Evolutionary conservation across 2,329 filamentous ascomycete species (phyloP).

Genomic region (Emericellopsis atlantica): DNA sequence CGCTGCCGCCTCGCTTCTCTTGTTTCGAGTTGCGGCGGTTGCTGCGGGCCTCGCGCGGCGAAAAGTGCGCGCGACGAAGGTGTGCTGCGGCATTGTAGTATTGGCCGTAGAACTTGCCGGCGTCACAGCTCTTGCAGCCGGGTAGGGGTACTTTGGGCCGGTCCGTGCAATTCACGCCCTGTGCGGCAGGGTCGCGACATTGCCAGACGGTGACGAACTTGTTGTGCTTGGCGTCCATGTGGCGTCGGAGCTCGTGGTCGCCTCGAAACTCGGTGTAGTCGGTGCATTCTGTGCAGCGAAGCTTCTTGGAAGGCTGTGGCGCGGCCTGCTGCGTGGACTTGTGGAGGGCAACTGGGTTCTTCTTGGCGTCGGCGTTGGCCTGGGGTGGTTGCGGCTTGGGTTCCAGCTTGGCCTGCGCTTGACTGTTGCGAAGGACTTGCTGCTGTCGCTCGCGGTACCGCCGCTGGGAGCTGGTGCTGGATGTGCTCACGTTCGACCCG

Average conservation of each 20-base stretch:
- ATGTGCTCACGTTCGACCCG: constrained; percentile 26
- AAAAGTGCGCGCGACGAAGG: constrained; percentile 79
- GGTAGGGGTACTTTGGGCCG: constrained; percentile 51
- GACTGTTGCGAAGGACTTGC: constrained; percentile 30
- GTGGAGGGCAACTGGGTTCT: constrained; percentile 10
- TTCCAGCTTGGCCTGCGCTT: constrained; percentile 23
- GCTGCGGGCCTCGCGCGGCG: constrained; percentile 39
- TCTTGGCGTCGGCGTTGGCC: not conserved
- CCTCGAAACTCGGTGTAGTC: constrained; percentile 74
- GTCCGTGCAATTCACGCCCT: constrained; percentile 26
- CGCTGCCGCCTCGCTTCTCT: constrained; percentile 41
- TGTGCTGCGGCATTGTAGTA: constrained; percentile 96
- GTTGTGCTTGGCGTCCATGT: constrained; percentile 54
- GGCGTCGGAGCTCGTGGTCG: constrained; percentile 67
- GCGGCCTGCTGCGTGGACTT: constrained; percentile 23
- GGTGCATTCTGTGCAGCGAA: constrained; percentile 57
- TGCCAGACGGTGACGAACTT: constrained; percentile 40
- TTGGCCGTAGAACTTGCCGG: constrained; percentile 69
- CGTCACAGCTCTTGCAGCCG: constrained; percentile 74
- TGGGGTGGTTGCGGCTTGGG: constrained; percentile 12
- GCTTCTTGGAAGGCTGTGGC: constrained; percentile 58
- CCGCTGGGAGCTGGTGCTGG: constrained; percentile 29
- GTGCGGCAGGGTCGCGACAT: constrained; percentile 38
- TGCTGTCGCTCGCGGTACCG: constrained; percentile 34
- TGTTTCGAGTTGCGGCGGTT: constrained; percentile 22